Base-by-base conservation (phyloP, 805 yeast species). In the Suhomyces sp. region DNA sequence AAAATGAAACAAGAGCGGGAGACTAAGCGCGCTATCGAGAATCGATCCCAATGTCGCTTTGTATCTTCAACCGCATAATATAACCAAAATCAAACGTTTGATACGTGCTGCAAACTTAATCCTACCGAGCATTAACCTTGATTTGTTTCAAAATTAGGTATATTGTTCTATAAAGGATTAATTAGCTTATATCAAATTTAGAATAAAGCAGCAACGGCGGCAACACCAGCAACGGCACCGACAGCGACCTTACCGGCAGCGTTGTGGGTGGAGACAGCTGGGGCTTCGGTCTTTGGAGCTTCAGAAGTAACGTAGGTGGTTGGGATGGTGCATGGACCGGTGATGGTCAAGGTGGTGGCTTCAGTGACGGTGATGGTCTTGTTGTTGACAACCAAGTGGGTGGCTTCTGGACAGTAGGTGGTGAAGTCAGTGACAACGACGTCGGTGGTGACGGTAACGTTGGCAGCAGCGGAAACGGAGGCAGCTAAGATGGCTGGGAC, bases 341-440 rank as follows among this genome's bases (percentile, higher is more conserved):
- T 87, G 82, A 88, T 80, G 71, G 94, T 88, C 65, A 89, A 73
- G 62, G 96, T 88, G 70, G 93, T 87, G 56, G 93, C 84, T 64
- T 71, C 85, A 57, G 92, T 83, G 68, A 86, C 90, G 60, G 87
- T 83, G 83, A 83, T 80, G 67, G 93, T 87, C 69, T 69, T 69
- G 78, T 79, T 79, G 81, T 84, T 85, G 71, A 84, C 82, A 59
- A 76, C 78, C 55, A 88, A 64, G 55, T 80, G 73, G 63, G 96
- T 89, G 49, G 96, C 73, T 58, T 66, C 75, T 70, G 96, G 96
- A 75, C 96, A 88, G 87, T 85, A 88, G 63, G 96, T 88, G 74
- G 88, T 83, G 81, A 76, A 80, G 66, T 77, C 86, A 65, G 89
- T 83, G 67, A 86, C 89, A 57, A 84, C 85, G 52, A 72, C 61